Evolutionary conservation across 2,329 filamentous ascomycete genomes (phyloP).

Genomic region (Aspergillus fumigatiaffinis): DNA sequence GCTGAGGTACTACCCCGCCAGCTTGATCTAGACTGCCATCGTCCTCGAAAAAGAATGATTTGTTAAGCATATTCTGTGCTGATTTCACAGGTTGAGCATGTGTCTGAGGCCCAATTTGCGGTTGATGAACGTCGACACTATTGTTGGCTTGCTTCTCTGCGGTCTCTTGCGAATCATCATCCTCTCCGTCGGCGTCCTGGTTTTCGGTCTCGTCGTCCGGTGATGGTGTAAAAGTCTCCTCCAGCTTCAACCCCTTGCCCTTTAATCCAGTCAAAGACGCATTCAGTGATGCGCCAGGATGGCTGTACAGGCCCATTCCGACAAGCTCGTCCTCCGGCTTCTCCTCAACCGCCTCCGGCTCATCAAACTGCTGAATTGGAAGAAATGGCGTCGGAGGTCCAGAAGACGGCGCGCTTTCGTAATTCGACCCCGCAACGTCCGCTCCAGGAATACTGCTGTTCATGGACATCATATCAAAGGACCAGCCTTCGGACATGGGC

Average conservation of each 20-base stretch:
- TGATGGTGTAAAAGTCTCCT: slow-evolving; percentile 71
- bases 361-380: slow-evolving; percentile 32
- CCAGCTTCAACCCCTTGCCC: slow-evolving; percentile 74
- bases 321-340: slow-evolving; percentile 66
- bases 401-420: slow-evolving; percentile 34
- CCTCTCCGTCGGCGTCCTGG: slow-evolving; percentile 56
- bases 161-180: slow-evolving; percentile 31
- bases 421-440: slow-evolving; percentile 27
- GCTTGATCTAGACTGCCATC: slow-evolving; percentile 21
- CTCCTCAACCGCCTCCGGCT: slow-evolving; percentile 46
- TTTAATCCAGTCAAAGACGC: slow-evolving; percentile 55
- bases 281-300: slow-evolving; percentile 58
- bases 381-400: slow-evolving; percentile 37
- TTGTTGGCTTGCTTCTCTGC: slow-evolving; percentile 9
- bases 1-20: slow-evolving; percentile 19
- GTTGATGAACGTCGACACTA: slow-evolving; percentile 4
- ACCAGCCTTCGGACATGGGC: slow-evolving; percentile 28
- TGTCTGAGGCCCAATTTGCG: slow-evolving; percentile 9
- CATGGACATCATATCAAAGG: slow-evolving; percentile 32
- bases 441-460: slow-evolving; percentile 28
- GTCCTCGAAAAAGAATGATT: slow-evolving; percentile 34
- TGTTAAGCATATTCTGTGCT: slow-evolving; percentile 24
- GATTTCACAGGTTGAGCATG: slow-evolving; percentile 21
- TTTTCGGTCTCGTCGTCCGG: slow-evolving; percentile 53
- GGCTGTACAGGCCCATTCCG: slow-evolving; percentile 79